phyloP scores from a whole-genome alignment of 2,329 filamentous ascomycete genomes.

The Karstenula rhodostoma region DNA sequence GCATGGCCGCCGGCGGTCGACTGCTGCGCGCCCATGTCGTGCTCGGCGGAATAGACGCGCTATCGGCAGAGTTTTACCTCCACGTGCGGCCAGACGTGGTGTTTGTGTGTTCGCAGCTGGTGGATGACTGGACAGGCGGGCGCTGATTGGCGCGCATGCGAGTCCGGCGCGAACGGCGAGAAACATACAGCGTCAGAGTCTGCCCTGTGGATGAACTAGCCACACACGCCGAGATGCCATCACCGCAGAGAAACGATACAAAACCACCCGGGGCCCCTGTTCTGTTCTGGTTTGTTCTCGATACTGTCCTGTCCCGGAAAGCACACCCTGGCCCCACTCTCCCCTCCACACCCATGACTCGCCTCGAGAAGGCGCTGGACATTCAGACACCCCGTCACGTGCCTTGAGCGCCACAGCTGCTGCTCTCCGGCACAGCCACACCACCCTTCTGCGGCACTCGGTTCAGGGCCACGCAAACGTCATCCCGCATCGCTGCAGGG shows the following conservation, averaged over 20 bases:
- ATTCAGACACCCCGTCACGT: neutral
- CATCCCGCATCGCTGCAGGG: neutral
- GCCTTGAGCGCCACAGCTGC: slow-evolving; percentile 3
- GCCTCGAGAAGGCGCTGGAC: neutral
- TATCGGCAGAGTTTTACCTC: slow-evolving; percentile 20
- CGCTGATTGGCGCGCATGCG: slow-evolving; percentile 9
- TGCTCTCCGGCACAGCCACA: neutral
- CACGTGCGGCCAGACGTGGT: slow-evolving; percentile 17
- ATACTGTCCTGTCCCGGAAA: neutral
- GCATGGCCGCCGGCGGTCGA: slow-evolving; percentile 45
- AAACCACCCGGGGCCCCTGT: neutral
- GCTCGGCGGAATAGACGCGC: slow-evolving; percentile 16
- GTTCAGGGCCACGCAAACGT: neutral
- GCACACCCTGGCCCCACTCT: neutral
- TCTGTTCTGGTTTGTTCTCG: too few species aligned
- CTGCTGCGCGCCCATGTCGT: slow-evolving; percentile 57
- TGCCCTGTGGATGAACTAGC: slow-evolving; percentile 7
- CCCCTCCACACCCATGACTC: neutral
- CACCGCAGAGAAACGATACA: neutral
- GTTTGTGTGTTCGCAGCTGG: slow-evolving; percentile 2
- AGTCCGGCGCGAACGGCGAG: neutral
- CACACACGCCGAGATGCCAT: neutral
- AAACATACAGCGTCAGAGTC: neutral
- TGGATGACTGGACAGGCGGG: slow-evolving; percentile 21
- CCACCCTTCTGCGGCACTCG: neutral